Evolutionary conservation across 805 yeast species (phyloP).

Genomic region (Ogataea nonfermentans): DNA sequence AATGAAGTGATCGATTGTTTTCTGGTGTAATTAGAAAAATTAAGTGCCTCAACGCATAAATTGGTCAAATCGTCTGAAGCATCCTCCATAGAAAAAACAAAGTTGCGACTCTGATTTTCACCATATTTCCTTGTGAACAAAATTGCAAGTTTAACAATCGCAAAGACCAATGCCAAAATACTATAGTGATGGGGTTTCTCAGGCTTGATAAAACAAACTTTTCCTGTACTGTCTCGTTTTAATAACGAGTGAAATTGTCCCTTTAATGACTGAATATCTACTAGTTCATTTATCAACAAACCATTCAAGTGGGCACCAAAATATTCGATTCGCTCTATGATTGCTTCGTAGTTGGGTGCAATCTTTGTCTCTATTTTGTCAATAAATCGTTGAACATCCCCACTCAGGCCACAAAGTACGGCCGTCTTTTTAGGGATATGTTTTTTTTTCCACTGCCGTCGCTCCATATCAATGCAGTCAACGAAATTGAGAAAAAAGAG

Average conservation of each 20-base stretch:
- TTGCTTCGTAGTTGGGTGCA: slow-evolving; percentile 19
- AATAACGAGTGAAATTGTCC: slow-evolving; percentile 12
- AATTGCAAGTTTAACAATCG: slow-evolving; percentile 12
- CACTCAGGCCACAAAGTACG: background rate
- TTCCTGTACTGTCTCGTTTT: slow-evolving; percentile 8
- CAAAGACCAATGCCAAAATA: slow-evolving; percentile 19
- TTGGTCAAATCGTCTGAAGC: slow-evolving; percentile 1
- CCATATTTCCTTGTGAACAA: slow-evolving; percentile 5
- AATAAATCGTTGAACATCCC: slow-evolving; percentile 8
- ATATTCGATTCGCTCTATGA: slow-evolving; percentile 22
- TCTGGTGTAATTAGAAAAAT: slow-evolving; percentile 11
- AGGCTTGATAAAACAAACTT: slow-evolving; percentile 10
- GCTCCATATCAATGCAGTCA: slow-evolving; percentile 7
- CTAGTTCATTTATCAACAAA: slow-evolving; percentile 10
- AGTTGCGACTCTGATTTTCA: too few species aligned
- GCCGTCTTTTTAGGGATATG: background rate
- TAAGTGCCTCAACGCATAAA: slow-evolving; percentile 8
- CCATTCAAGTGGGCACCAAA: slow-evolving; percentile 18
- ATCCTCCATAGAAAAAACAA: slow-evolving; percentile 2
- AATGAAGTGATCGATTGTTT: slow-evolving; percentile 20
- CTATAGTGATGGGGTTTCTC: slow-evolving; percentile 12
- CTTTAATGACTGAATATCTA: slow-evolving; percentile 15
- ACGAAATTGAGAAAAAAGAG: slow-evolving; percentile 1
- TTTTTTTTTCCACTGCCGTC: slow-evolving; percentile 20
- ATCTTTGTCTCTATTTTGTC: slow-evolving; percentile 7